A percentile compares a stretch with the other conserved stretches of the same genome.
Conservation (phyloP, 1,284 basidiomycete genomes). For the Termitomyces sp. region DNA sequence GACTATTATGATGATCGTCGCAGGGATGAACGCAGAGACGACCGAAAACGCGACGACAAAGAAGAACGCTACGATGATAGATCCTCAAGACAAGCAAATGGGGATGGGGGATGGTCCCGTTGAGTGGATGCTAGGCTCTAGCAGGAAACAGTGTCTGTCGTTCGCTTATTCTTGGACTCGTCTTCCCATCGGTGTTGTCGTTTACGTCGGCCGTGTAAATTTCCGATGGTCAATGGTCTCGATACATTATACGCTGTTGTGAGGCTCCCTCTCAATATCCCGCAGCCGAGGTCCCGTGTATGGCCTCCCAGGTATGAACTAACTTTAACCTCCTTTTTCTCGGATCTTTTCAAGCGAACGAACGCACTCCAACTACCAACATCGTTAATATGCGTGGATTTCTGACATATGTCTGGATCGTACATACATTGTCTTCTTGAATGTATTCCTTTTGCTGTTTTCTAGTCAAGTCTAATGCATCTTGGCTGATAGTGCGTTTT, state of each 20-base stretch:
- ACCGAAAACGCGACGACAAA: constrained; percentile 72
- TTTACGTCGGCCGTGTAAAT: constrained; percentile 48
- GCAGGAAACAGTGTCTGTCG: constrained; percentile 33
- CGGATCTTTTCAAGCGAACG: background rate
- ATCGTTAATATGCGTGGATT: background rate
- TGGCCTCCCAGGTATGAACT: constrained; percentile 8
- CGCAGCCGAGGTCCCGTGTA: background rate
- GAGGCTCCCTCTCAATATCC: constrained; percentile 15
- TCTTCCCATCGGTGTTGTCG: constrained; percentile 44
- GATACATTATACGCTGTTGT: constrained; percentile 18
- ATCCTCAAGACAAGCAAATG: constrained; percentile 62
- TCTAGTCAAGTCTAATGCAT: background rate
- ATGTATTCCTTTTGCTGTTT: background rate
- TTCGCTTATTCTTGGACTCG: constrained; percentile 41
- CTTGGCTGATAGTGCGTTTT: background rate
- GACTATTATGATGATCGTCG: constrained; percentile 77
- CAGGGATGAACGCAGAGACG: constrained; percentile 73
- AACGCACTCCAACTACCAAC: background rate
- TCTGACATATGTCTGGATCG: background rate
- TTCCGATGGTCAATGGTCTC: constrained; percentile 25
- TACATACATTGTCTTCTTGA: background rate
- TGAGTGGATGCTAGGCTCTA: constrained; percentile 39
- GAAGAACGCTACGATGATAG: constrained; percentile 73
- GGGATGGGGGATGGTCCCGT: constrained; percentile 68
- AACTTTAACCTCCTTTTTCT: background rate